Evolutionary conservation across 192 early-diverging fungal species (phyloP), one percentile per base, ranked within the genome.

Genomic region (Umbelopsis sp.): DNA sequence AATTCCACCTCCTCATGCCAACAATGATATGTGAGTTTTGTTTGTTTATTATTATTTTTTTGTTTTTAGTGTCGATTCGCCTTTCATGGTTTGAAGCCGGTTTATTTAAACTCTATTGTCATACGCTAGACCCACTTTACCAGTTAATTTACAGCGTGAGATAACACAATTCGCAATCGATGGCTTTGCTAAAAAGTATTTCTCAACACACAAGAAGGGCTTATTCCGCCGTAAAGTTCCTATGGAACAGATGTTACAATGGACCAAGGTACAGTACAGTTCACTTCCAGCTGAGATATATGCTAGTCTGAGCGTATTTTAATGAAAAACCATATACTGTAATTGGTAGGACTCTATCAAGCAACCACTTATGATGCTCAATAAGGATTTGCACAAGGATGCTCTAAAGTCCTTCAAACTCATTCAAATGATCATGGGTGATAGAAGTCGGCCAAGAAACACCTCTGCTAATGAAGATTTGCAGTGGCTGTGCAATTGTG

Each of bases 151-250:
- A 71, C 80, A 92, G 77, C 72, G 88, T 51, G 89, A 94, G 74
- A 90, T 96, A 59, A 84, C 83, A 71, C 83, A 95, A 80, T 92
- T 95, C 80, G 76, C 84, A 5, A 93, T 95, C 71, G 92, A 93
- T 74, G 95, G 86, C 1, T 98, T 93, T 85, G 97, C 97, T 20
- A 85, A 87, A 78, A 92, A 93, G 70, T 95, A 97, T 81, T 98
- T 98, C 82, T 83, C 91, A 6, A 91, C 91, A 31, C 96, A 97
- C 66, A 91, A 92, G 74, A 86, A 87, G 51, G 97, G 97, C 1
- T 81, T 98, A 25, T 89, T 97, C 56, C 80, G 95, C 71, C 86
- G 91, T 24, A 88, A 80, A 71, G 94, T 98, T 9, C 94, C 97
- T 4, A 77, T 97, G 54, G 92, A 96, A 34, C 92, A 97, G 73